Base-by-base conservation (phyloP, 1,139 yeast genomes). In the Diutina rugosa region DNA sequence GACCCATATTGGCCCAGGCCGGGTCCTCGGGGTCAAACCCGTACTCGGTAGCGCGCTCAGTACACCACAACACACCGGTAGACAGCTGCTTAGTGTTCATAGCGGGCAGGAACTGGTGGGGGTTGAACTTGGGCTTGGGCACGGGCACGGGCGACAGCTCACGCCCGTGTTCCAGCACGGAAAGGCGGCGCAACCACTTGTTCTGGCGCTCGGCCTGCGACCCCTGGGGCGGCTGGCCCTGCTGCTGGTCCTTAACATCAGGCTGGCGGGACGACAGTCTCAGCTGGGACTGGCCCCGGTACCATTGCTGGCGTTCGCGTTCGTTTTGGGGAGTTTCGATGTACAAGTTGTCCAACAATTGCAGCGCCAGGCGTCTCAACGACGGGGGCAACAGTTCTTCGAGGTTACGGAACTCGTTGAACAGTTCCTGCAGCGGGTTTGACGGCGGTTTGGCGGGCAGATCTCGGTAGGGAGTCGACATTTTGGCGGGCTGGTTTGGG, bases 31-130 rank as follows among this genome's bases (percentile, higher is more conserved):
- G 71, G 54, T 73, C 69, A 65, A 73, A 83, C 0, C 88, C 88
- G 64, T 81, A 79, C 59, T 80, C 86, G 53, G 72, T 68, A 38
- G 88, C 88, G 62, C 86, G 72, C 64, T 83, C 87, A 1, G 87
- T 83, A 55, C 82, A 82, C 87, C 87, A 83, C 59, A 82, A 77
- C 21, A 83, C 88, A 58, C 88, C 88, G 0, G 88, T 83, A 9
- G 86, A 81, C 14, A 84, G 79, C 63, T 82, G 85, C 56, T 77
- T 76, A 45, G 82, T 78, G 67, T 82, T 84, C 72, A 82, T 70
- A 12, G 87, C 87, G 2, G 87, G 87, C 63, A 77, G 77, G 60
- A 76, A 76, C 59, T 78, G 78, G 54, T 68, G 75, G 52, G 73
- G 77, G 59, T 76, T 70, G 61, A 72, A 70, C 56, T 71, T 67